Evolutionary conservation across 2,329 filamentous ascomycete species (phyloP).

Genomic region (Penicillium janthinellum): DNA sequence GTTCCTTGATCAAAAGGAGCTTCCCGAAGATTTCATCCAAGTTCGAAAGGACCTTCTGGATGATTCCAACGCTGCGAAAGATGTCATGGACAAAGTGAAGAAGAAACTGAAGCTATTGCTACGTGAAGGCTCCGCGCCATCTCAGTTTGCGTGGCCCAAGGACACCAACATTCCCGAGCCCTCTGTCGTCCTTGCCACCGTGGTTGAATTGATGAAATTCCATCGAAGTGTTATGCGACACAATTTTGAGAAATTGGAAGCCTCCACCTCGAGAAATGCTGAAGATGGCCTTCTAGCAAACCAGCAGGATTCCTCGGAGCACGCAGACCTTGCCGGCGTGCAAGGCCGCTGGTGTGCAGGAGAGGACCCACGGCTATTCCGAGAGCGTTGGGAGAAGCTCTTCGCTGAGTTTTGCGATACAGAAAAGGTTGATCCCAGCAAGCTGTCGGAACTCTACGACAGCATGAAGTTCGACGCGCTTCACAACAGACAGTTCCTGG

Average conservation of each 20-base stretch:
- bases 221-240: conserved; percentile 92
- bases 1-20: conserved; percentile 83
- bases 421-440: conserved; percentile 97
- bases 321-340: conserved; percentile 67
- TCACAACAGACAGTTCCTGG: conserved; percentile 92
- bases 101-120: conserved; percentile 96
- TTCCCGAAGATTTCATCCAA: conserved; percentile 81
- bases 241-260: conserved; percentile 82
- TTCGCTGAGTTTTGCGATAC: conserved; percentile 95
- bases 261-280: conserved; percentile 40
- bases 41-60: conserved; percentile 93
- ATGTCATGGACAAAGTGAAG: conserved; percentile 99
- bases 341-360: conserved; percentile 95
- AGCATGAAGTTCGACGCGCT: conserved; percentile 99
- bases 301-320: conserved; percentile 28
- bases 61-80: conserved; percentile 97
- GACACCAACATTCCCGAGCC: conserved; percentile 85
- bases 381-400: conserved; percentile 96
- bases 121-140: conserved; percentile 87
- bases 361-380: conserved; percentile 91
- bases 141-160: conserved; percentile 96
- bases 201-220: conserved; percentile 97
- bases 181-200: conserved; percentile 84
- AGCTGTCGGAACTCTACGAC: conserved; percentile 97
- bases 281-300: conserved; percentile 16